A percentile compares a stretch with the other conserved stretches of the same genome.
These are phyloP conservation scores for Xerocomus minutiporus DNA, from an alignment of 1,284 basidiomycete genomes.

Conservation along the genomic window DNA sequence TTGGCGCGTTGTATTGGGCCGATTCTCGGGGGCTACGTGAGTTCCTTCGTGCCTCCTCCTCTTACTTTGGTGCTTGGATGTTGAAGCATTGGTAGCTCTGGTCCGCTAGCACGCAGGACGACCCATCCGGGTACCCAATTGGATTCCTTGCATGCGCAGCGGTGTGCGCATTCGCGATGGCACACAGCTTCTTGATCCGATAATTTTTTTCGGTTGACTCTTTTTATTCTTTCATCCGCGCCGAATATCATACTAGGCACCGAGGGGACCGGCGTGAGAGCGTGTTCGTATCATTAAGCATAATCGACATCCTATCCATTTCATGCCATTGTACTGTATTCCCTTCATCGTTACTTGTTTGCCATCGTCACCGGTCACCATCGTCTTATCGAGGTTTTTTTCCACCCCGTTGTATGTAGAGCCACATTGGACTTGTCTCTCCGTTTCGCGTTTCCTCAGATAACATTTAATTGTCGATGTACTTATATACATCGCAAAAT, in stretches of 20 bases:
- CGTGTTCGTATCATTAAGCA: not conserved
- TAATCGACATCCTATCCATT: not conserved
- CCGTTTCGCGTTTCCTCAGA: not conserved
- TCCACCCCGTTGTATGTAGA: not conserved
- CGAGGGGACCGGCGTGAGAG: not conserved
- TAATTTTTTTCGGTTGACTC: constrained; percentile 23
- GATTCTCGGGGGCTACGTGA: constrained; percentile 70
- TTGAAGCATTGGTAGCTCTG: constrained; percentile 51
- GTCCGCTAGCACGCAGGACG: constrained; percentile 64
- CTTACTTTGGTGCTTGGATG: not conserved
- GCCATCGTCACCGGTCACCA: not conserved
- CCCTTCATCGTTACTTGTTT: not conserved
- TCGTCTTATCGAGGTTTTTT: not conserved
- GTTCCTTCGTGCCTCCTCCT: constrained; percentile 25
- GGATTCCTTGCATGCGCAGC: constrained; percentile 66
- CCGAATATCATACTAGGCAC: not conserved
- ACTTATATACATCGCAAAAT: not conserved
- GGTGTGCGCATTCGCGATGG: constrained; percentile 57
- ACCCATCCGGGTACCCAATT: constrained; percentile 65
- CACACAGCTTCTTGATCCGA: constrained; percentile 71
- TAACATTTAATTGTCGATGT: constrained; percentile 2
- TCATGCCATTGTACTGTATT: not conserved
- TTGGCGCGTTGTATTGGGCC: constrained; percentile 75
- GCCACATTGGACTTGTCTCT: not conserved
- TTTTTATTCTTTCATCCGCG: not conserved